Evolutionary conservation across 2,329 filamentous ascomycete species (phyloP), one percentile per base, ranked within the genome.

Genomic region (Hypoxylon sp.): DNA sequence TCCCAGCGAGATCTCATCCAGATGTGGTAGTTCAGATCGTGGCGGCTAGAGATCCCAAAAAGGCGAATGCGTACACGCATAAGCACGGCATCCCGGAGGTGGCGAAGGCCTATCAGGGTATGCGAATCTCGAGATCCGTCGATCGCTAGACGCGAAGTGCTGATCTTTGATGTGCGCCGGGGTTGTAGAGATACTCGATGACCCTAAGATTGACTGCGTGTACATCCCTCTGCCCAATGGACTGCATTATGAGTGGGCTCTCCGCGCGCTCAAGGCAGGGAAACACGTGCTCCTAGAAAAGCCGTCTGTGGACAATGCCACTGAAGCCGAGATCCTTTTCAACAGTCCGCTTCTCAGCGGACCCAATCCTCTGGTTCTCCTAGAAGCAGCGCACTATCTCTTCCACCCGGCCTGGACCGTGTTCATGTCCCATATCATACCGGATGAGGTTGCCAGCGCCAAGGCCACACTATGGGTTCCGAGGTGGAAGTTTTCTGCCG

Each of bases 271-370:
- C 22, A 72, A 77, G 22, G 82, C 81, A 2, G 83, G 84, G 3
- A 88, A 88, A 69, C 85, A 88, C 70, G 85, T 89, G 19, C 80
- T 88, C 0, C 76, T 88, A 2, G 86, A 88, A 73, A 88, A 88
- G 73, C 86, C 86, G 0, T 80, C 81, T 0, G 80, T 79, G n/a
- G 80, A 80, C 26, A 87, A 86, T 70, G 73, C 78, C 2, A 63
- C 54, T 0, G 84, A 88, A 72, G 85, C 84, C 2, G 72, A 75
- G 17, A 68, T 71, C 0, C 79, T 88, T 14, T 87, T 87, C 73
- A 76, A 72, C 31, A 77, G 78, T 19, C 79, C 80, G 0, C 65
- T 80, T 13, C 71, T 83, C 48, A 65, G 68, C 3, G 54, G 73
- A 0, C 74, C 78, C 0, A 72, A 76, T 14, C 78, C 80, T 0